phyloP scores from a whole-genome alignment of 805 yeast species.

The Ascoidea asiatica region DNA sequence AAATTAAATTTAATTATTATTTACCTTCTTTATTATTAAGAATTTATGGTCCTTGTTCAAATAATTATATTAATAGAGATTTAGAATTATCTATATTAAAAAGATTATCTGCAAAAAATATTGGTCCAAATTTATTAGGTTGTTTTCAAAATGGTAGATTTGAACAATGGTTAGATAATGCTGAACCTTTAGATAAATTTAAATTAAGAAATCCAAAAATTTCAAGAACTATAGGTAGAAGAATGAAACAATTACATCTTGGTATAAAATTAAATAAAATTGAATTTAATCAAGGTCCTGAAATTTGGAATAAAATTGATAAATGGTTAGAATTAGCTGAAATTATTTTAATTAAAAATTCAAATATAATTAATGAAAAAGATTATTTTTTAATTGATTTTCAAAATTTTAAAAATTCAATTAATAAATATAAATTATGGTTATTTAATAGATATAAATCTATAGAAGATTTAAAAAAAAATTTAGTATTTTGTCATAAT shows the following conservation, averaged over 20 bases:
- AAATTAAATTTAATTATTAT: slow-evolving; percentile 20
- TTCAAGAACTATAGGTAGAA: slow-evolving; percentile 76
- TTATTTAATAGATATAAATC: slow-evolving; percentile 36
- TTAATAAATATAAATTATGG: slow-evolving; percentile 49
- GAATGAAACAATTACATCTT: slow-evolving; percentile 89
- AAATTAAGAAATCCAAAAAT: slow-evolving; percentile 67
- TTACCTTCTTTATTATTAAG: slow-evolving; percentile 60
- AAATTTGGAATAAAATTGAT: slow-evolving; percentile 51
- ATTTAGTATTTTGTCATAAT: slow-evolving; percentile 80
- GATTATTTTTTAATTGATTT: slow-evolving; percentile 33
- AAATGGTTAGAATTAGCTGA: slow-evolving; percentile 54
- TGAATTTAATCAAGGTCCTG: slow-evolving; percentile 51
- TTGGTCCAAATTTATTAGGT: slow-evolving; percentile 84
- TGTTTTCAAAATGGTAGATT: slow-evolving; percentile 87
- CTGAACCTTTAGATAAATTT: slow-evolving; percentile 57
- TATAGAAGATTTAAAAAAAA: slow-evolving; percentile 23
- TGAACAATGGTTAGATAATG: slow-evolving; percentile 83
- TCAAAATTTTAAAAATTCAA: slow-evolving; percentile 31
- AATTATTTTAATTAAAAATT: slow-evolving; percentile 25
- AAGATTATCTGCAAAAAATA: slow-evolving; percentile 60
- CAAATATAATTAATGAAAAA: slow-evolving; percentile 22
- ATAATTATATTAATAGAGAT: slow-evolving; percentile 73
- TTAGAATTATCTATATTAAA: slow-evolving; percentile 61
- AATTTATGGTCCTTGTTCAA: slow-evolving; percentile 82
- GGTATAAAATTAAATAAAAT: slow-evolving; percentile 51